Base-by-base conservation (phyloP, 2,329 filamentous ascomycete species). In the Claviceps digitariae region DNA sequence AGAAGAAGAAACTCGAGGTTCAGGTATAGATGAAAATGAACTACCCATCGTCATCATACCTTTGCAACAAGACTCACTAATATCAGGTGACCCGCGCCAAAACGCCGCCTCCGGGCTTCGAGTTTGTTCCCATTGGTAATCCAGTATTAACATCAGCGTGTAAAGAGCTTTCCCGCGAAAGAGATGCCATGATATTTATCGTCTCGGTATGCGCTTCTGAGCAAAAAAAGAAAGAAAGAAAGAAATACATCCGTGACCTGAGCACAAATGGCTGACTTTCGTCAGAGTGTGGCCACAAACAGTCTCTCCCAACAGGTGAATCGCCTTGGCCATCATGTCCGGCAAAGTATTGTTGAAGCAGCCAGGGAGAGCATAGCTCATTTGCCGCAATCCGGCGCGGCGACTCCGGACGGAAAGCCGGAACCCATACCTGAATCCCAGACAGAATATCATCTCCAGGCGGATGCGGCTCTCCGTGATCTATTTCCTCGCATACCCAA, bases 401-500 rank as follows among this genome's bases (percentile, higher is more conserved):
- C 52, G 4, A 54, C 53, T 4, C 52, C 59, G 8, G 60, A 66
- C 48, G 66, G 67, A 54, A 63, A 64, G 36, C 76, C 78, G 2
- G 81, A 83, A 60, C 76, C 78, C 4, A 82, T 84, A 52, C 81
- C 81, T 1, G 68, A 75, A 49, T 74, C 71, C 1, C 81, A 83
- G 60, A 67, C 71, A 40, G 77, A 82, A 55, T 83, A 84, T 58
- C 77, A 83, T 59, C 69, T 69, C 50, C 79, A 84, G 63, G 81
- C 79, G 51, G 79, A 84, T 62, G 76, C 73, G 29, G 79, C 78
- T 10, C 71, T 85, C 50, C 72, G 77, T 61, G 82, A 84, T 61
- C 66, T 84, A 20, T 84, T 84, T 60, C 82, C 81, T 1, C 72
- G 81, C 53, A 83, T 85, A 51, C 82, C 82, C 10, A 74, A 84